Evolutionary conservation across 2,329 filamentous ascomycete genomes (phyloP), one percentile per base, ranked within the genome.

Genomic region (Aspergillus clavatus): DNA sequence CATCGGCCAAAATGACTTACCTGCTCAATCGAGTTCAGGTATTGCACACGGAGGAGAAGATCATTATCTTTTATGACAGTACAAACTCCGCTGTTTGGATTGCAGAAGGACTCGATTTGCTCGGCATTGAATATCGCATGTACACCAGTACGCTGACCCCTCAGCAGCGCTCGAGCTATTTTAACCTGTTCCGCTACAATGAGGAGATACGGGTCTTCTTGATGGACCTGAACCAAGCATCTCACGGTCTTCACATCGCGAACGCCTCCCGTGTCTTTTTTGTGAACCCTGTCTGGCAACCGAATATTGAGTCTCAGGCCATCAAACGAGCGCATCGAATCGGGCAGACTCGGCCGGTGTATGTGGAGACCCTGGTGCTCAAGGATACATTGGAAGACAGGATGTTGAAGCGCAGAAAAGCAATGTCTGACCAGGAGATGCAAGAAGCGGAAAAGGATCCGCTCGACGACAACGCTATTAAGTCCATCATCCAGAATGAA

Each of bases 181-280:
- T 96, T 0, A 79, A 82, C 0, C 79, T 83, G 0, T 96, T 96
- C 67, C 88, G 90, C 51, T 72, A 83, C 33, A 82, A 80, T 14
- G 69, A 76, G 0, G 77, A 78, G 6, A 82, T 90, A 44, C 80
- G 87, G 5, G 88, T 96, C 0, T 72, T 96, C 2, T 75, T 96
- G 1, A 95, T 96, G 85, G 89, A 95, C 59, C 79, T 96, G n/a
- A 81, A 81, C 1, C 88, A 93, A 61, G 90, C 90, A 23, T 88
- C 90, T 0, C 88, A 90, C 50, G 91, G 91, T 0, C 75, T 97
- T 0, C 90, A 96, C 61, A 82, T 96, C 65, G 83, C 83, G 41
- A 82, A 81, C 8, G 90, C 90, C 1, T 93, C 86, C 4, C 76
- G 91, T 2, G 84, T 97, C 7, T 94, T 89, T 67, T 96, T 97